Evolutionary conservation across 805 yeast species (phyloP).

Genomic region (Blastobotrys chiropterorum): DNA sequence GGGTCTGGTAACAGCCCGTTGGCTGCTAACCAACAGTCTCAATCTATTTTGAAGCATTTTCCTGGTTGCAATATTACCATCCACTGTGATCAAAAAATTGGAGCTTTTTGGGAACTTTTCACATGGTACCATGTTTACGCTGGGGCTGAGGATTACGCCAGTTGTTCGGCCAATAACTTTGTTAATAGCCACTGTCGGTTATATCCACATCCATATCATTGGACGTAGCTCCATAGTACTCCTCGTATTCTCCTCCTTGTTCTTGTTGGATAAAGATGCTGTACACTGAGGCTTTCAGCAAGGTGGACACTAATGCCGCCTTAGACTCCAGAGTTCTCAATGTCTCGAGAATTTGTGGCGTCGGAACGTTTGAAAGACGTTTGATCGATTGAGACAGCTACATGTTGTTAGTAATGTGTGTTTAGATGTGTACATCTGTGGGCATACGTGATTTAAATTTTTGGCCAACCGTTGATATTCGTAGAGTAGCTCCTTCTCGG

Average conservation of each 20-base stretch:
- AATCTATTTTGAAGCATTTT: not conserved
- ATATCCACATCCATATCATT: not conserved
- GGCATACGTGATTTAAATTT: slow-evolving; percentile 27
- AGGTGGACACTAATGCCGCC: slow-evolving; percentile 56
- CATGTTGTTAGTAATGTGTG: slow-evolving; percentile 10
- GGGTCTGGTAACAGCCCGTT: not conserved
- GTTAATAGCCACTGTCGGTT: not conserved
- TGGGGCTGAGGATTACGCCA: not conserved
- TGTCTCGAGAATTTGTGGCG: slow-evolving; percentile 40
- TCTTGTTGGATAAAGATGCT: slow-evolving; percentile 52
- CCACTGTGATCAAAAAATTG: not conserved
- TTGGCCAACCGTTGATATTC: slow-evolving; percentile 36
- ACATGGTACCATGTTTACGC: not conserved
- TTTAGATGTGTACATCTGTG: not conserved
- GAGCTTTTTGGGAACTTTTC: not conserved
- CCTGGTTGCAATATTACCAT: not conserved
- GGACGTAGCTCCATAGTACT: slow-evolving; percentile 4
- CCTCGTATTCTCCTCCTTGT: slow-evolving; percentile 20
- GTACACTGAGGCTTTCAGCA: slow-evolving; percentile 66
- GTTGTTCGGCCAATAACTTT: too few relatives aligned
- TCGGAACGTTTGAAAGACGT: slow-evolving; percentile 14
- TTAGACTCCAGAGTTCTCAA: slow-evolving; percentile 57
- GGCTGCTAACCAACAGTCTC: not conserved
- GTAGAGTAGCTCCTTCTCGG: slow-evolving; percentile 34
- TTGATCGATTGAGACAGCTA: slow-evolving; percentile 17